These are phyloP conservation scores for Scleroderma citrinum DNA, from an alignment of 768 basidiomycete genomes.

Conservation along the genomic window DNA sequence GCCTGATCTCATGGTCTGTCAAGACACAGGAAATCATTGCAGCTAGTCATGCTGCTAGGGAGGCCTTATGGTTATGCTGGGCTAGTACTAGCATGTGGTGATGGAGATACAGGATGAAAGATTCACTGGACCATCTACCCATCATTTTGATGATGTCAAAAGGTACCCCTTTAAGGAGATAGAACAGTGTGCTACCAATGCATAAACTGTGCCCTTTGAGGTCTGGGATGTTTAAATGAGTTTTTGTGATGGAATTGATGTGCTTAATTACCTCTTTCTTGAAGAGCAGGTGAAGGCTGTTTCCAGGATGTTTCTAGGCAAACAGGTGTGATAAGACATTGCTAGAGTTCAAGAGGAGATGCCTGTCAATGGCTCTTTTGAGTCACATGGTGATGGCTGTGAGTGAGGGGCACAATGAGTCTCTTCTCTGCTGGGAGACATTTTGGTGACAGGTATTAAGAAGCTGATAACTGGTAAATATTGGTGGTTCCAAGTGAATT, in stretches of 20 bases:
- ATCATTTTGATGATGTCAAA: conserved; percentile 28
- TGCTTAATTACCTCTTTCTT: conserved; percentile 20
- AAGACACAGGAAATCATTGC: no score
- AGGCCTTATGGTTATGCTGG: no score
- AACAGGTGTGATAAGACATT: conserved; percentile 21
- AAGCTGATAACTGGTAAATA: conserved; percentile 4
- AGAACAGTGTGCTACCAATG: conserved; percentile 23
- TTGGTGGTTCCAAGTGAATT: conserved; percentile 17
- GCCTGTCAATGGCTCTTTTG: conserved; percentile 17
- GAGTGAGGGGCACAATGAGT: neutral
- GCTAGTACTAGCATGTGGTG: conserved; percentile 20
- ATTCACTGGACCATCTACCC: conserved; percentile 29
- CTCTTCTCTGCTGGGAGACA: conserved; percentile 24
- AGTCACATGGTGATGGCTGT: conserved; percentile 14
- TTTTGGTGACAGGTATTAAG: conserved; percentile 5
- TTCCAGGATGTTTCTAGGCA: conserved; percentile 14
- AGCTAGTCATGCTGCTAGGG: no score
- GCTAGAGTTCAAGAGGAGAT: conserved; percentile 25
- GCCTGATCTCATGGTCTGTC: no score
- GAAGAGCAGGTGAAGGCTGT: conserved; percentile 19
- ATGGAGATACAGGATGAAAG: conserved; percentile 25
- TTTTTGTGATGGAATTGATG: conserved; percentile 5
- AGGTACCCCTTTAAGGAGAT: conserved; percentile 21
- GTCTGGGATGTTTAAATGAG: neutral
- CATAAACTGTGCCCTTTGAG: conserved; percentile 10